Base-by-base conservation (phyloP, 2,329 filamentous ascomycete genomes). In the Colletotrichum plurivorum region DNA sequence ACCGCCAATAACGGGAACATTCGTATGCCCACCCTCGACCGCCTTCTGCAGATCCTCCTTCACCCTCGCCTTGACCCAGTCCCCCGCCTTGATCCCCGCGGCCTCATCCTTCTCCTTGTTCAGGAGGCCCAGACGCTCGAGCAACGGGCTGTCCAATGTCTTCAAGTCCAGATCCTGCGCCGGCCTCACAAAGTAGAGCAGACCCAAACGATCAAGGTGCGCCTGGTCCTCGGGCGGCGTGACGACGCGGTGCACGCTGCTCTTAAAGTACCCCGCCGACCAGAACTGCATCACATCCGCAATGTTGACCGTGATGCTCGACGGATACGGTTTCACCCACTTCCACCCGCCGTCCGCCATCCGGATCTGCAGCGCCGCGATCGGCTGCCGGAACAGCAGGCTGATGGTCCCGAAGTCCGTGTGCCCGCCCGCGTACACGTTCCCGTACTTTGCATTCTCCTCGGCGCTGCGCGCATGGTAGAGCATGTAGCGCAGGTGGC, bases 401-500 rank as follows among this genome's bases (percentile, higher is more conserved):
- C 88, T 89, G 9, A 89, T 75, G 0, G 82, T 87, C 1, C 87
- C 87, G 45, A 88, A 82, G 71, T 90, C 87, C 0, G 87, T 89
- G 73, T 90, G 87, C 0, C 79, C 79, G 13, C 78, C 76, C 0
- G 78, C 76, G 76, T 78, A 83, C 16, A 81, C 67, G 31, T 81
- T 77, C 0, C 76, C 76, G 4, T 79, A 72, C 27, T 72, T 73
- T 10, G 71, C 51, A 75, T 86, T 87, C 36, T 84, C 81, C 16
- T 84, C 83, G 4, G 77, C 73, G 0, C 80, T 81, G 13, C 86
- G 83, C 0, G 79, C 80, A 63, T 84, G 82, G 72, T 90, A 90
- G 67, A 87, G 84, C 87, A 89, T 89, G 75, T 89, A 89, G 8
- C 89, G 84, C 41, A 89, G 80, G 72, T 89, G 86, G 60, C 86